These are phyloP conservation scores for Tulasnella sp. DNA, from an alignment of 768 basidiomycete species.

Conservation along the genomic window DNA sequence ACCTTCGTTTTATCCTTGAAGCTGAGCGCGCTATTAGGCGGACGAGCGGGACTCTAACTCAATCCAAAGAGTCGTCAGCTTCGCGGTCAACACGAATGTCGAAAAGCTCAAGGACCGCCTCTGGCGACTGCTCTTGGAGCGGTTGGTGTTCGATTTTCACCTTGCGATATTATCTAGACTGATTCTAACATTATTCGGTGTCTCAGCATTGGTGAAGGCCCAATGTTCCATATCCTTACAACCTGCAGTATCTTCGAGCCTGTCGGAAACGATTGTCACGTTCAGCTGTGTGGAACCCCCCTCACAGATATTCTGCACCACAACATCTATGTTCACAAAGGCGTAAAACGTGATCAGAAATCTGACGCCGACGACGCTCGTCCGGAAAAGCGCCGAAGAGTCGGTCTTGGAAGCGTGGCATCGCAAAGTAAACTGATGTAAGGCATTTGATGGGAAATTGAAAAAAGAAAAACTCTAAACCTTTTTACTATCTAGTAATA, in stretches of 20 bases:
- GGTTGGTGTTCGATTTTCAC: constrained; percentile 41
- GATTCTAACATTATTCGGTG: neutral
- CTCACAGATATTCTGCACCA: constrained; percentile 43
- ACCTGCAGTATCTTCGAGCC: constrained; percentile 70
- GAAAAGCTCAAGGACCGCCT: constrained; percentile 55
- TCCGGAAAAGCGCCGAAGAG: neutral
- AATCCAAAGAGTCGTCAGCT: constrained; percentile 49
- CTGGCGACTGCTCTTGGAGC: constrained; percentile 61
- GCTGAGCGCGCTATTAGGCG: neutral
- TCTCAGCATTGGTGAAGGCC: constrained; percentile 67
- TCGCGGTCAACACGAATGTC: constrained; percentile 69
- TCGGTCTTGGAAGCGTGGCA: neutral
- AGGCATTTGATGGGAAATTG: neutral
- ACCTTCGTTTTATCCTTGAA: neutral
- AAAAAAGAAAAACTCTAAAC: neutral
- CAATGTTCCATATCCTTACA: constrained; percentile 72
- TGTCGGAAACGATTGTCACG: constrained; percentile 77
- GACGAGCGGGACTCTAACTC: constrained; percentile 32
- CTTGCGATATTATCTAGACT: neutral
- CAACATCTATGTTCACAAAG: neutral
- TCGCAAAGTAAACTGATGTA: neutral
- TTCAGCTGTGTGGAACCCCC: constrained; percentile 75
- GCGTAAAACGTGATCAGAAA: neutral
- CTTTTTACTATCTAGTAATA: constrained; percentile 37
- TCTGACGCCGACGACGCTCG: neutral